A percentile compares a stretch with the other conserved stretches of the same genome.
Evolutionary conservation across 805 yeast species (phyloP).

Genomic region (Candida xiaguanensis): DNA sequence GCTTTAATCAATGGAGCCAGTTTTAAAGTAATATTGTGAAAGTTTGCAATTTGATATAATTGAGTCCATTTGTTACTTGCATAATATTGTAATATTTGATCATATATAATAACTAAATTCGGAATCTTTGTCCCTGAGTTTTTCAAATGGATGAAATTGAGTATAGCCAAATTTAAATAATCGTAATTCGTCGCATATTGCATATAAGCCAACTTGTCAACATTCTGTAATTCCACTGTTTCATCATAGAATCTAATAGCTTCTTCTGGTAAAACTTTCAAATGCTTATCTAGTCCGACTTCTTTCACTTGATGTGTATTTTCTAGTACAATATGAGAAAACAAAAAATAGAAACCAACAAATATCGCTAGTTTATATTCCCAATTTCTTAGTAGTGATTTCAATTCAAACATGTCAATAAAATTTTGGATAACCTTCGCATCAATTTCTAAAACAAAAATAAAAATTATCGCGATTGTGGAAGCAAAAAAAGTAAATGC

Average conservation of each 20-base stretch:
- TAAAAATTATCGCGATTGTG: too few species aligned
- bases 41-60: slow-evolving; percentile 12
- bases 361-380: slow-evolving; percentile 20
- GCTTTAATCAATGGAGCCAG: slow-evolving; percentile 18
- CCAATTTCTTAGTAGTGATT: slow-evolving; percentile 17
- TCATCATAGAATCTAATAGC: slow-evolving; percentile 15
- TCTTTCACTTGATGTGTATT: slow-evolving; percentile 11
- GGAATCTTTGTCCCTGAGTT: slow-evolving; percentile 36
- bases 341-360: slow-evolving; percentile 17
- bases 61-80: slow-evolving; percentile 13
- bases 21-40: slow-evolving; percentile 22
- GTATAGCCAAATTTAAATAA: slow-evolving; percentile 50
- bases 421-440: too few species aligned
- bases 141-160: slow-evolving; percentile 38
- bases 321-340: slow-evolving; percentile 17
- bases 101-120: slow-evolving; percentile 44
- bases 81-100: slow-evolving; percentile 13
- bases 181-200: slow-evolving; percentile 54
- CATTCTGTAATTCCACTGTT: slow-evolving; percentile 5
- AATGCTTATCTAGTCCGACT: slow-evolving; percentile 13
- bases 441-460: too few species aligned
- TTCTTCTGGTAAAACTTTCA: slow-evolving; percentile 22
- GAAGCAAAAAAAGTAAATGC: too few species aligned
- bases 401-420: too few species aligned
- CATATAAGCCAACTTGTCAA: slow-evolving; percentile 47